Conservation (phyloP, 495 filamentous ascomycete species). For the Evernia prunastri region DNA sequence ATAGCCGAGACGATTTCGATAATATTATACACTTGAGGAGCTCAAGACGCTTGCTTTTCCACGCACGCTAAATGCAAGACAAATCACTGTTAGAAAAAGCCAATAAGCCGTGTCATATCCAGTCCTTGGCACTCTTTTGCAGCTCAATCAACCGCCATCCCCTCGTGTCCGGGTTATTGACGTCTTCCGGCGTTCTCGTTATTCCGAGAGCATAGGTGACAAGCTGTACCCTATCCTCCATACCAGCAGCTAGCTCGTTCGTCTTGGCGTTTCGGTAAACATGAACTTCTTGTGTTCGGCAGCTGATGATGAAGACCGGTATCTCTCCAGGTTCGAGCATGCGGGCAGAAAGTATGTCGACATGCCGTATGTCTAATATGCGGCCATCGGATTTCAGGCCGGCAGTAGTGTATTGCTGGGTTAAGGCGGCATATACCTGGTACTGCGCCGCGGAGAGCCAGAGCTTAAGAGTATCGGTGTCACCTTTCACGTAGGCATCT, state of each 20-base stretch:
- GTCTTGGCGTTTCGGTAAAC: constrained; percentile 91
- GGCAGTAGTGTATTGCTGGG: constrained; percentile 87
- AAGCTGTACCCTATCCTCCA: constrained; percentile 97
- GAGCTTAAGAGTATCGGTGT: constrained; percentile 79
- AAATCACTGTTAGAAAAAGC: background rate
- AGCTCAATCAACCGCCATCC: constrained; percentile 97
- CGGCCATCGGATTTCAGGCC: constrained; percentile 90
- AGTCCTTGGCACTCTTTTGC: constrained; percentile 97
- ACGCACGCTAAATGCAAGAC: constrained; percentile 27
- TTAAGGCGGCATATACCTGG: constrained; percentile 86
- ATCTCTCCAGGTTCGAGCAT: constrained; percentile 96
- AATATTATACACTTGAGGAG: constrained; percentile 15
- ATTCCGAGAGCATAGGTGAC: constrained; percentile 97
- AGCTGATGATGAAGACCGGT: constrained; percentile 94
- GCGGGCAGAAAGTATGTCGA: constrained; percentile 81
- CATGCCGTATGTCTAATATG: constrained; percentile 88
- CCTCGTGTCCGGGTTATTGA: constrained; percentile 90
- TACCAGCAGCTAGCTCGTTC: constrained; percentile 83
- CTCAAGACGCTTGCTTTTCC: constrained; percentile 11
- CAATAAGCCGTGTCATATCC: constrained; percentile 51
- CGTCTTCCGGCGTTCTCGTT: constrained; percentile 86
- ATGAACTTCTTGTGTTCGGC: constrained; percentile 95
- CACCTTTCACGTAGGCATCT: constrained; percentile 96
- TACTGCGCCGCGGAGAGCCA: constrained; percentile 96
- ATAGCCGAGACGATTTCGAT: background rate